Conservation (phyloP, 2,329 filamentous ascomycete species). For the Coniosporium tulheliwenetii region DNA sequence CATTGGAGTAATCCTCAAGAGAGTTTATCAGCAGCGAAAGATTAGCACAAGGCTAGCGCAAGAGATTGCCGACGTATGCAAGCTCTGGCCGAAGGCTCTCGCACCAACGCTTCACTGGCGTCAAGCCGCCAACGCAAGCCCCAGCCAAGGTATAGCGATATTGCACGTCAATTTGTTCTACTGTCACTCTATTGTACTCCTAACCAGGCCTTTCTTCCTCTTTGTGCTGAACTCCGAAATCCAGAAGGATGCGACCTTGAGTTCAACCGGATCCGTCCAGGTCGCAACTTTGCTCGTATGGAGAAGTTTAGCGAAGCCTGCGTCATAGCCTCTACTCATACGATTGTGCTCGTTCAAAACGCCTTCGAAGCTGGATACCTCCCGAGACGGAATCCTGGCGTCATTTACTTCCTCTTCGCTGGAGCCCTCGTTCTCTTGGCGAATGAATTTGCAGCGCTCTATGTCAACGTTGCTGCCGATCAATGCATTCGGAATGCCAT, state of each 20-base stretch:
- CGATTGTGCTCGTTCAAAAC: constrained; percentile 22
- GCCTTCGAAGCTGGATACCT: constrained; percentile 24
- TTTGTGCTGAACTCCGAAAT: constrained; percentile 34
- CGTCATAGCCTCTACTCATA: constrained; percentile 24
- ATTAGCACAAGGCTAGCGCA: constrained; percentile 42
- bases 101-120: constrained; percentile 35
- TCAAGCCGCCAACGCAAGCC: constrained; percentile 26
- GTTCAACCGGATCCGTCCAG: constrained; percentile 5
- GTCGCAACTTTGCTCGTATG: constrained; percentile 20
- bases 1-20: constrained; percentile 42
- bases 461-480: constrained; percentile 16
- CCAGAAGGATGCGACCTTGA: constrained; percentile 17
- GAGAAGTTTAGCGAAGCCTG: constrained; percentile 30
- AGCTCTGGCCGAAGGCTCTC: constrained; percentile 34
- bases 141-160: constrained; percentile 41
- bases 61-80: constrained; percentile 39
- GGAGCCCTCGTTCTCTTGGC: constrained; percentile 22
- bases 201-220: constrained; percentile 50
- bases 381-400: constrained; percentile 21
- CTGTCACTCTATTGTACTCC: constrained; percentile 45
- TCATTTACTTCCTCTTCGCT: constrained; percentile 26
- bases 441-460: constrained; percentile 22
- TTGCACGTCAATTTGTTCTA: constrained; percentile 47
- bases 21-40: constrained; percentile 43
- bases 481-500: constrained; percentile 21